Percentiles rank a stretch among this genome's conserved stretches.
phyloP scores from a whole-genome alignment of 2,329 filamentous ascomycete genomes.

The Akanthomyces uredinophilus region DNA sequence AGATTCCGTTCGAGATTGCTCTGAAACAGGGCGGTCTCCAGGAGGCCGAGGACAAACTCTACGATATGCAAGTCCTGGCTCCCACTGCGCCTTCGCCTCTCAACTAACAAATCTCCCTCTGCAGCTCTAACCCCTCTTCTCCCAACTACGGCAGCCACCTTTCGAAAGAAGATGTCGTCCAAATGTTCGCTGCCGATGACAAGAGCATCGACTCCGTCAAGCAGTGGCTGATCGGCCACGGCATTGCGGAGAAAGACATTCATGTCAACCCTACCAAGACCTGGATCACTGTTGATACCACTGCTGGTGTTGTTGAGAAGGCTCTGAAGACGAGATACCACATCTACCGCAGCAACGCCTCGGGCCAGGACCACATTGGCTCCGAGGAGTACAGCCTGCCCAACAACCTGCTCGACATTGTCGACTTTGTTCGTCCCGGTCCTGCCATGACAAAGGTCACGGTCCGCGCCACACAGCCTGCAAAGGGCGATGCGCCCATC shows the following conservation, averaged over 20 bases:
- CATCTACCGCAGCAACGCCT: constrained; percentile 38
- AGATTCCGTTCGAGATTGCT: constrained; percentile 38
- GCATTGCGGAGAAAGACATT: constrained; percentile 44
- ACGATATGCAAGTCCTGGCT: constrained; percentile 28
- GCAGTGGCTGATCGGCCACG: constrained; percentile 48
- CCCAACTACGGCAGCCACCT: constrained; percentile 44
- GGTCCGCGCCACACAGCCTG: background rate
- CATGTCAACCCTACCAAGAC: constrained; percentile 45
- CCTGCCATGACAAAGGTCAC: constrained; percentile 31
- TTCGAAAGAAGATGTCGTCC: constrained; percentile 36
- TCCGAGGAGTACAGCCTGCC: constrained; percentile 39
- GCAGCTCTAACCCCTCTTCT: constrained; percentile 36
- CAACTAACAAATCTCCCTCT: background rate
- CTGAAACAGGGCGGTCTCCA: constrained; percentile 43
- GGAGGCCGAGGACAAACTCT: constrained; percentile 37
- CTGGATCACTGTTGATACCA: constrained; percentile 52
- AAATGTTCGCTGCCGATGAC: constrained; percentile 37
- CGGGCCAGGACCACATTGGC: constrained; percentile 32
- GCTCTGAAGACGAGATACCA: constrained; percentile 50
- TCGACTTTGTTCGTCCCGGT: constrained; percentile 39
- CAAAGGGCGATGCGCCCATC: background rate
- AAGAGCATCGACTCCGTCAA: constrained; percentile 46
- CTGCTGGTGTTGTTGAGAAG: constrained; percentile 46
- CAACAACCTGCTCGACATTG: constrained; percentile 29
- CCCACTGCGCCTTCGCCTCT: too few species aligned